A percentile compares a stretch with the other conserved stretches of the same genome.
Conservation (phyloP, 108 stramenopile species). For the Fragilariopsis cylindrus region DNA sequence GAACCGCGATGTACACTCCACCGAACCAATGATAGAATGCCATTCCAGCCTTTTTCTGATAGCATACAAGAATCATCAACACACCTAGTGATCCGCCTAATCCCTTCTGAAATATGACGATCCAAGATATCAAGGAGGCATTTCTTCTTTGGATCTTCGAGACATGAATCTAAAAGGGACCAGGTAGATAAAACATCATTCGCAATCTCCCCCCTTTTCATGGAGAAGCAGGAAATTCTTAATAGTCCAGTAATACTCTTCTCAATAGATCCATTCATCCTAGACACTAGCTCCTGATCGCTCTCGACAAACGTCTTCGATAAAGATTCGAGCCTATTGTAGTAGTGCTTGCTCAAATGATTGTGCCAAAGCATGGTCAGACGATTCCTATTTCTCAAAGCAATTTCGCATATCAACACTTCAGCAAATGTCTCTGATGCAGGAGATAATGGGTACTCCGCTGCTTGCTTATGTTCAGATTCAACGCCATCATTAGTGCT, state of each 20-base stretch:
- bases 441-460: constrained; percentile 59
- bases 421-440: constrained; percentile 87
- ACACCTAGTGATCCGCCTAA: constrained; percentile 74
- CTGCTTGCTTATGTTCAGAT: not conserved
- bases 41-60: constrained; percentile 66
- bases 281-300: constrained; percentile 11
- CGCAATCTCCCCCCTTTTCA: constrained; percentile 55
- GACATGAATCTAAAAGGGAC: constrained; percentile 46
- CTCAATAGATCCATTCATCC: constrained; percentile 67
- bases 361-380: constrained; percentile 65
- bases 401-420: constrained; percentile 81
- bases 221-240: constrained; percentile 55
- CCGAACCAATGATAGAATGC: constrained; percentile 56
- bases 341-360: constrained; percentile 61
- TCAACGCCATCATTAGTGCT: not conserved
- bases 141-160: constrained; percentile 24
- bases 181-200: constrained; percentile 59
- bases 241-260: constrained; percentile 79
- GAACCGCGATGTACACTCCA: constrained; percentile 73
- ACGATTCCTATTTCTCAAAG: constrained; percentile 78
- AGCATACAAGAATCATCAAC: constrained; percentile 63
- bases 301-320: constrained; percentile 16
- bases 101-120: constrained; percentile 73
- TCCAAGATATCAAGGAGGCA: constrained; percentile 47
- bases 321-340: constrained; percentile 41